phyloP scores from a whole-genome alignment of 345 rosid genomes.

The Durio zibethinus region DNA sequence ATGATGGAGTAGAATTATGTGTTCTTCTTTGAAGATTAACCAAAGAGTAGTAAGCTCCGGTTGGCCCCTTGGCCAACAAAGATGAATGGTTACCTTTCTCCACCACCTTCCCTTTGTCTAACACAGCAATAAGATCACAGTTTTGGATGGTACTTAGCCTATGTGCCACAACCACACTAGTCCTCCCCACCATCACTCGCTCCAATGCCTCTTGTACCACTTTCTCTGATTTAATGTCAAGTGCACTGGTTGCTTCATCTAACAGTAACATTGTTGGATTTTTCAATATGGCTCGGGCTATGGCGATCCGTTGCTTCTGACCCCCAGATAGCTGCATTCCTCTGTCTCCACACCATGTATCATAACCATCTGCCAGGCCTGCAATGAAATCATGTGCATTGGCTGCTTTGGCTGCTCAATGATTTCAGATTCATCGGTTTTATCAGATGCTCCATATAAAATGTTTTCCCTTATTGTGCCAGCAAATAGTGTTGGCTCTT shows the following conservation, averaged over 20 bases:
- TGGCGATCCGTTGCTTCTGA: constrained; percentile 64
- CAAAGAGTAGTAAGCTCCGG: constrained; percentile 54
- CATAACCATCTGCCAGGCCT: constrained; percentile 41
- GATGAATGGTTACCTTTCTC: constrained; percentile 60
- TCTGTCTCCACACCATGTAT: constrained; percentile 56
- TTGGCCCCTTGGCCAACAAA: constrained; percentile 44
- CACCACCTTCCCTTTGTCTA: constrained; percentile 56
- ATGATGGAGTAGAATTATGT: background rate
- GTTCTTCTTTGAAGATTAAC: constrained; percentile 41
- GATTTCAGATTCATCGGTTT: constrained; percentile 41
- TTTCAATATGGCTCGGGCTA: constrained; percentile 54
- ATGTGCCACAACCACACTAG: constrained; percentile 68
- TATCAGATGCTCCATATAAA: constrained; percentile 35
- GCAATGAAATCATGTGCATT: constrained; percentile 66
- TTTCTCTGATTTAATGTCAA: constrained; percentile 60
- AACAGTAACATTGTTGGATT: constrained; percentile 44
- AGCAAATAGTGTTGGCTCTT: constrained; percentile 57
- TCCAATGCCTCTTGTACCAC: constrained; percentile 60
- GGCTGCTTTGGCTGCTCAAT: constrained; percentile 53
- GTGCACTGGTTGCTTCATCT: constrained; percentile 69
- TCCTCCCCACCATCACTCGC: constrained; percentile 61
- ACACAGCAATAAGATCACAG: constrained; percentile 53
- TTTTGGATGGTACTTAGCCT: constrained; percentile 55
- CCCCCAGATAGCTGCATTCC: constrained; percentile 67
- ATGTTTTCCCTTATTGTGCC: constrained; percentile 70